Base-by-base conservation (phyloP, 805 yeast genomes). In the Tetrapisispora namnaoensis region DNA sequence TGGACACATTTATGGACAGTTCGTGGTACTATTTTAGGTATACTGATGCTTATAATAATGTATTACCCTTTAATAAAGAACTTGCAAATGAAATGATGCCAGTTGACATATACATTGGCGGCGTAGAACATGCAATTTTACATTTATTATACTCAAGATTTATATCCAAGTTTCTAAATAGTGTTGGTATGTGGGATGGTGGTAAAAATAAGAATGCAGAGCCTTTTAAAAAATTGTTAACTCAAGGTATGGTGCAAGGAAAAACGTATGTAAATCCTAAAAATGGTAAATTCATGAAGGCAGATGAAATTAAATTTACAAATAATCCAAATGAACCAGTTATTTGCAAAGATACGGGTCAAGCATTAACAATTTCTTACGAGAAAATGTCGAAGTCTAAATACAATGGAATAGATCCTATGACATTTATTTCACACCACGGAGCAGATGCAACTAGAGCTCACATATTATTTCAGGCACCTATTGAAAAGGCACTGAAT, bases 241-340 rank as follows among this genome's bases (percentile, higher is more conserved):
- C 97, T 1, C 98, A 91, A 65, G 99, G 99, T 17, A 93, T 93
- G 99, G 99, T 93, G 3, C 96, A 91, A 52, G 98, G 97, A 2
- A 80, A 78, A 59, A 93, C 99, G 0, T 86, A 63, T 56, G 70
- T 72, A 8, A 83, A 90, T 54, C 93, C 96, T 3, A 66, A 63
- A 0, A 82, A 76, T 30, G 93, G 91, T 0, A 69, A 81, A 49
- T 91, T 84, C 63, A 70, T 93, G 54, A 86, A 80, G 56, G 91
- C 95, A 0, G 80, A 82, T 1, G 97, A 93, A 56, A 62, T 86
- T 13, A 82, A 76, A 37, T 38, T 64, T 3, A 49, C 69, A 0
- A 24, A 47, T 7, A 68, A 71, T 46, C 65, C 74, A 0, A 56
- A 54, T 0, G 64, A 63, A 2, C 82, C 83, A 2, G 42, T 46